These are phyloP conservation scores for Naganishia vishniacii DNA, from an alignment of 768 basidiomycete species.

Conservation along the genomic window DNA sequence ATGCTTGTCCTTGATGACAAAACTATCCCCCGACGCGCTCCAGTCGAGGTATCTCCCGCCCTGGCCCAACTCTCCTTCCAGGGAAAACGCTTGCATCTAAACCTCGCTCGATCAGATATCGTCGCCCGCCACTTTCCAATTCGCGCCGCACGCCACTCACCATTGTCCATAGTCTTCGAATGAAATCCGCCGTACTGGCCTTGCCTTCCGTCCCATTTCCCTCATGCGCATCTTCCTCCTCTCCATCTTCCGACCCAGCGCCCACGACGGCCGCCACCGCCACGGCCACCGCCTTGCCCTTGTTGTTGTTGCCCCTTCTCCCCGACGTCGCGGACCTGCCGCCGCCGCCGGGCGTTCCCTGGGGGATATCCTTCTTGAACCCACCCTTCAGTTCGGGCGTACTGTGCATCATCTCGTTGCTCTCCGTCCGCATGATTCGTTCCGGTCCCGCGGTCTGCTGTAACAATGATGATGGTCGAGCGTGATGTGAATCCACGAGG, in stretches of 20 bases:
- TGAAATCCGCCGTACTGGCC: constrained; percentile 10
- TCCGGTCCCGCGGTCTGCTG: not conserved
- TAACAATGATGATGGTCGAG: not conserved
- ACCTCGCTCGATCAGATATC: too few relatives aligned
- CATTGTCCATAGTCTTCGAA: constrained; percentile 16
- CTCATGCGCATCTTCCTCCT: constrained; percentile 9
- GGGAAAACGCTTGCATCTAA: constrained; percentile 16
- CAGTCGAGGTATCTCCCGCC: constrained; percentile 13
- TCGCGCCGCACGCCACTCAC: not conserved
- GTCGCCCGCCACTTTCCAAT: not conserved
- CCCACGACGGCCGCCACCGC: not conserved
- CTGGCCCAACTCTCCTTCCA: not conserved
- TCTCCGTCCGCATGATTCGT: not conserved
- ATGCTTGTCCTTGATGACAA: constrained; percentile 47
- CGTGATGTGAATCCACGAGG: not conserved
- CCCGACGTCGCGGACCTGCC: not conserved
- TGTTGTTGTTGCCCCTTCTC: constrained; percentile 4
- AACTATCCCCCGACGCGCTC: constrained; percentile 34
- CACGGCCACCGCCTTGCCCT: too few relatives aligned
- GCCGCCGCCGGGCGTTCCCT: too few relatives aligned
- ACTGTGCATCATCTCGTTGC: not conserved
- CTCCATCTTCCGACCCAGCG: not conserved
- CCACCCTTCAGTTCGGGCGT: not conserved
- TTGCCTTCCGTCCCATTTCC: constrained; percentile 14
- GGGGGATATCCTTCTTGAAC: constrained; percentile 5